A percentile compares a stretch with the other conserved stretches of the same genome.
phyloP scores from a whole-genome alignment of 2,329 filamentous ascomycete species.

The Cladosporium sp. region DNA sequence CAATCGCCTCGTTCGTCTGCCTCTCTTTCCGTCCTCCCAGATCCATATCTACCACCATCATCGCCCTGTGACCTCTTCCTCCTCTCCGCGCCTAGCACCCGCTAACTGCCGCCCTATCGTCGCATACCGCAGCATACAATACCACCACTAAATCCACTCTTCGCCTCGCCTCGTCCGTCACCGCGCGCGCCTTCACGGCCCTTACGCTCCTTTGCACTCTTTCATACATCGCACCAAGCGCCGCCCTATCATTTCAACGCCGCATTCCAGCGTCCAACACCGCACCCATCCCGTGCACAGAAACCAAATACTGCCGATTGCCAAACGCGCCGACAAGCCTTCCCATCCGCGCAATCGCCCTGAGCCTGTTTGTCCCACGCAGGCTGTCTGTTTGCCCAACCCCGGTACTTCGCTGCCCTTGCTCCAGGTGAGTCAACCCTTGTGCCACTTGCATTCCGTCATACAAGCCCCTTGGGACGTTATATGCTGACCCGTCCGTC shows the following conservation, averaged over 20 bases:
- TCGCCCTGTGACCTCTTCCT: slow-evolving; percentile 6
- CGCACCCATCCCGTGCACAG: not conserved
- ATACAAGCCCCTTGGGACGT: slow-evolving; percentile 15
- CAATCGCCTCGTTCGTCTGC: not conserved
- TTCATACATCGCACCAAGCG: not conserved
- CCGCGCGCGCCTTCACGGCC: slow-evolving; percentile 17
- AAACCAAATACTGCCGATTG: not conserved
- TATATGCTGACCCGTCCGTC: slow-evolving; percentile 13
- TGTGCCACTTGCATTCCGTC: slow-evolving; percentile 20
- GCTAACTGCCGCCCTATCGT: not conserved
- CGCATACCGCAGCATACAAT: not conserved
- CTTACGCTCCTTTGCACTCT: slow-evolving; percentile 18
- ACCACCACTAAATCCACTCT: not conserved
- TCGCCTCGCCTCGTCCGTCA: not conserved
- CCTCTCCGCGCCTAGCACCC: not conserved
- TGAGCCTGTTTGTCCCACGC: slow-evolving; percentile 19
- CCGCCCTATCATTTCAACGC: slow-evolving; percentile 9
- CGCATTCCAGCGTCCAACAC: slow-evolving; percentile 18
- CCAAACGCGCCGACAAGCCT: slow-evolving; percentile 13
- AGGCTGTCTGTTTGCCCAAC: slow-evolving; percentile 19
- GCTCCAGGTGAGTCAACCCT: slow-evolving; percentile 22
- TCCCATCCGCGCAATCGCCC: slow-evolving; percentile 11
- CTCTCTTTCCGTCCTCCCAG: not conserved
- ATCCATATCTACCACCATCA: not conserved
- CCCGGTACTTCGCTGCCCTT: slow-evolving; percentile 19